These are phyloP conservation scores for Kluyveromyces marxianus DNA, from an alignment of 1,139 yeast genomes.

Conservation along the genomic window DNA sequence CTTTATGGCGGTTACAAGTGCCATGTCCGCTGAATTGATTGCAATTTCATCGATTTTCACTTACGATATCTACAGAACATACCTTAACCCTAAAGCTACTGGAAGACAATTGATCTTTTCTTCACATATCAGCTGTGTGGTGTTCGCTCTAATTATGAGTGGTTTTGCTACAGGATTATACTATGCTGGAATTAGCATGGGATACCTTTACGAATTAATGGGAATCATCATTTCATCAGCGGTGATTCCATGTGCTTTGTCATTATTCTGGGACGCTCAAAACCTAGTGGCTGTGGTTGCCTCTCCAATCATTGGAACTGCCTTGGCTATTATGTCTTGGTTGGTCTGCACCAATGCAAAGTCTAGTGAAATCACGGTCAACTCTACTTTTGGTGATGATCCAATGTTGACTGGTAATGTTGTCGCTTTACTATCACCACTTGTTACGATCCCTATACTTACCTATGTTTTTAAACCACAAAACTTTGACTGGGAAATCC, in stretches of 20 bases:
- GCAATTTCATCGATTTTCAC: constrained; percentile 81
- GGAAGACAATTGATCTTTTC: constrained; percentile 63
- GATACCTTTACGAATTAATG: constrained; percentile 79
- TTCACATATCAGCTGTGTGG: constrained; percentile 59
- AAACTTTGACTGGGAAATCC: constrained; percentile 63
- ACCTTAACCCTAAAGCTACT: constrained; percentile 67
- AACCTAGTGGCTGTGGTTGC: constrained; percentile 52
- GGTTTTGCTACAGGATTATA: constrained; percentile 75
- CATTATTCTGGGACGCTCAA: constrained; percentile 62
- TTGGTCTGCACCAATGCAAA: constrained; percentile 49
- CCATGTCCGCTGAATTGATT: constrained; percentile 81
- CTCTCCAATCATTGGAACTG: constrained; percentile 58
- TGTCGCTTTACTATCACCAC: constrained; percentile 73
- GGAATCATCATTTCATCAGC: constrained; percentile 84
- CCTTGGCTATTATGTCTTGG: constrained; percentile 60
- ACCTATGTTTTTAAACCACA: constrained; percentile 60
- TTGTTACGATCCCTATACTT: constrained; percentile 56
- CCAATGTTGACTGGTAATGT: constrained; percentile 85
- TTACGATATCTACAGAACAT: constrained; percentile 75
- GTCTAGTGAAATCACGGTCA: constrained; percentile 49
- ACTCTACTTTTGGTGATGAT: constrained; percentile 64
- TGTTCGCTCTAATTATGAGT: constrained; percentile 65
- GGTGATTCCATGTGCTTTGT: constrained; percentile 67
- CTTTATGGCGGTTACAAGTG: constrained; percentile 77
- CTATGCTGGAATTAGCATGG: constrained; percentile 81